Evolutionary conservation across 2,329 filamentous ascomycete species (phyloP).

Genomic region (Aspergillus phoenicis): DNA sequence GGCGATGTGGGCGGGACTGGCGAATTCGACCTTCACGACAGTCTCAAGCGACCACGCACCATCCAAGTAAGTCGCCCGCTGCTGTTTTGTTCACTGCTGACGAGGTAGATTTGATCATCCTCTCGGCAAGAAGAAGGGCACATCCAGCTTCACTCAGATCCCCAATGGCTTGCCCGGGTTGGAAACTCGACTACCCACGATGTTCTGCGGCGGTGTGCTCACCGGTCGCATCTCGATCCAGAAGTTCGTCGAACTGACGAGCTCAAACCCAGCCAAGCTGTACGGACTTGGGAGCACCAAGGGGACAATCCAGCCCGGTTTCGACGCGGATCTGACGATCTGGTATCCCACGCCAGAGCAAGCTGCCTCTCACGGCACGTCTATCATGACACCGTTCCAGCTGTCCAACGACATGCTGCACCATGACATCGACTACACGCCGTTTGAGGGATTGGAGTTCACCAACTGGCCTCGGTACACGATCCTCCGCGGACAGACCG

Average conservation of each 20-base stretch:
- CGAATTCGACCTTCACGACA: constrained; percentile 58
- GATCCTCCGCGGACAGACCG: constrained; percentile 35
- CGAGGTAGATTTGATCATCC: constrained; percentile 30
- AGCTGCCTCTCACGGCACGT: constrained; percentile 11
- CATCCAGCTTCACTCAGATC: constrained; percentile 43
- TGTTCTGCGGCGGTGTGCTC: constrained; percentile 35
- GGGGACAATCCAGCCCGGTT: constrained; percentile 46
- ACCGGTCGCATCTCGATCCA: constrained; percentile 36
- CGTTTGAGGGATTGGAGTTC: constrained; percentile 37
- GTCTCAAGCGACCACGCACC: constrained; percentile 55
- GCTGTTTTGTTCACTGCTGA: neutral
- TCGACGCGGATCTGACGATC: constrained; percentile 49
- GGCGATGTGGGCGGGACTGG: constrained; percentile 55
- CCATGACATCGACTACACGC: constrained; percentile 42
- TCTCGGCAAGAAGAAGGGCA: constrained; percentile 42
- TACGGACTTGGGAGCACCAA: constrained; percentile 47
- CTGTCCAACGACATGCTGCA: constrained; percentile 41
- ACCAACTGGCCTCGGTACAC: constrained; percentile 40
- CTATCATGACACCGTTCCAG: constrained; percentile 23
- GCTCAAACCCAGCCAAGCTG: constrained; percentile 48
- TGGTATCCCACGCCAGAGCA: constrained; percentile 39
- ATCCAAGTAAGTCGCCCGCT: constrained; percentile 26
- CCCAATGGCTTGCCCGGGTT: constrained; percentile 49
- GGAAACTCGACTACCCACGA: constrained; percentile 45
- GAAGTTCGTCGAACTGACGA: constrained; percentile 50